Evolutionary conservation across 495 filamentous ascomycete species (phyloP), one percentile per base, ranked within the genome.

Genomic region (Podospora comata): DNA sequence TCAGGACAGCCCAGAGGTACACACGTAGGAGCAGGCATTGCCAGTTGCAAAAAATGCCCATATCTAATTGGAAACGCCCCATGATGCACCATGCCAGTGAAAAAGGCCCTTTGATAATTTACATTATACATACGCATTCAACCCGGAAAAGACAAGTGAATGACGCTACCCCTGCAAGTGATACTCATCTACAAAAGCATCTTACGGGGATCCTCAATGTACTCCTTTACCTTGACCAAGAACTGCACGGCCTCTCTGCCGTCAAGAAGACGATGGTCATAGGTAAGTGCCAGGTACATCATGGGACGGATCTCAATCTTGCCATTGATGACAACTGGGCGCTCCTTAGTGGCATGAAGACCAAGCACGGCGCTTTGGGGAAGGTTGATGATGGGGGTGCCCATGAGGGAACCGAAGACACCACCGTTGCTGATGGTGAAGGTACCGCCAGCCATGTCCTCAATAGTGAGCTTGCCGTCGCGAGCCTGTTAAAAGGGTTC

Each of bases 231-330:
- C 89, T 97, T 98, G 58, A 99, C 90, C 70, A 99, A 83, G 86
- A 99, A 99, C 68, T 94, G 96, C 30, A 97, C 93, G 15, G 93
- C 96, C 83, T 99, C 95, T 73, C 95, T 88, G 28, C 95, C 96
- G 78, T 98, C 96, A 28, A 99, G 83, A 53, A 98, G 86, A 70
- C 95, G 90, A 79, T 99, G 95, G 75, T 99, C 95, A 76, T 99
- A 99, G 18, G 95, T 99, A 62, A 99, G 86, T 55, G 95, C 96
- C 55, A 99, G 87, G 72, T 96, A 97, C 95, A 99, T 99, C 92
- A 99, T 98, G 27, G 96, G 95, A 68, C 95, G 88, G 70, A 97
- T 91, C 75, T 96, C 94, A 55, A 98, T 79, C 81, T 97, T 93
- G 62, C 96, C 95, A 74, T 97, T 92, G 56, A 98, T 81, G 28